These are phyloP conservation scores for Trichophyton equinum DNA, from an alignment of 2,329 filamentous ascomycete genomes.

Conservation along the genomic window DNA sequence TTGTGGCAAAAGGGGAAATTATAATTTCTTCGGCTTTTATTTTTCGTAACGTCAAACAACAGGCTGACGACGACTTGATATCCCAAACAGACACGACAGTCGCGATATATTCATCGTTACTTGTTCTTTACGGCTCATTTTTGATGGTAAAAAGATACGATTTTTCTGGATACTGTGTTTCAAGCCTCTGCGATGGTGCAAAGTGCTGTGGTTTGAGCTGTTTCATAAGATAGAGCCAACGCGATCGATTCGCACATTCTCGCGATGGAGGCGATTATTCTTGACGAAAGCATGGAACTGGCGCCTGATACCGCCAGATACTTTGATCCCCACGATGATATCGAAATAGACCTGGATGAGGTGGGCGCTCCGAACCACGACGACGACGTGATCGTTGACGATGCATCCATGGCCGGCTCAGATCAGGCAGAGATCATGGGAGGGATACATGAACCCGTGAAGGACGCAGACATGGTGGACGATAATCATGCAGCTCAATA, in stretches of 20 bases:
- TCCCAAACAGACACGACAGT: not conserved
- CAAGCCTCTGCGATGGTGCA: not conserved
- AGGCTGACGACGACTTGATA: not conserved
- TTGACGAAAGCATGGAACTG: conserved; percentile 36
- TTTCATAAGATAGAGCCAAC: not conserved
- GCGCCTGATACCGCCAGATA: conserved; percentile 29
- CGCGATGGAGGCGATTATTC: conserved; percentile 26
- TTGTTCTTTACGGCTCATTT: not conserved
- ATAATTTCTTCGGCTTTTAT: not conserved
- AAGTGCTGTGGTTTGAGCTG: not conserved
- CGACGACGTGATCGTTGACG: conserved; percentile 46
- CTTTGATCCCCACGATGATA: conserved; percentile 25
- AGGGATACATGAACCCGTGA: conserved; percentile 20
- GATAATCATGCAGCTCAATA: conserved; percentile 23
- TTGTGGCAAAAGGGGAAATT: not conserved
- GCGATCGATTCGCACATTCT: not conserved
- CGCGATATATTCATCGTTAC: not conserved
- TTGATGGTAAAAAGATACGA: not conserved
- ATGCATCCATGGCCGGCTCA: conserved; percentile 31
- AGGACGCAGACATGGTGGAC: conserved; percentile 38
- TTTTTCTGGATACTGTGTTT: not conserved
- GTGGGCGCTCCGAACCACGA: conserved; percentile 35
- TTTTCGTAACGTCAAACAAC: not conserved
- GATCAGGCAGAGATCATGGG: conserved; percentile 23
- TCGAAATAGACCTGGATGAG: conserved; percentile 45